Evolutionary conservation across 768 basidiomycete genomes (phyloP), one percentile per base, ranked within the genome.

Genomic region (Tephrocybe sp.): DNA sequence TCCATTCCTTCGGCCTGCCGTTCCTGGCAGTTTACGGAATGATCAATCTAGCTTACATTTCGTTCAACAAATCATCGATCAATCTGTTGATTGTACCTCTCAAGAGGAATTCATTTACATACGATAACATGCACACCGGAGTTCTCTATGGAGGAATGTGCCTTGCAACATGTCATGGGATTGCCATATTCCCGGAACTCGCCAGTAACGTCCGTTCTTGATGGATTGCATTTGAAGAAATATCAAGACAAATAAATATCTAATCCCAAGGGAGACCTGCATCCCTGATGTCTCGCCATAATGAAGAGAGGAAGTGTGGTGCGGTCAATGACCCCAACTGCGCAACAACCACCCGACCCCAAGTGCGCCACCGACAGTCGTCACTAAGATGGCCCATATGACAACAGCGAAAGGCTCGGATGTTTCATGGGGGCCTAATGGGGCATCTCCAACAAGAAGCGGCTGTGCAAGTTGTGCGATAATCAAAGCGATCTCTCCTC

Each of bases 401-500:
- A 77, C 76, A n/a, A 83, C 65, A 7, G 80, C 70, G 59, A 75
- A 81, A 3, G 77, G 67, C 49, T 81, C 78, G 28, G 74, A 69
- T 2, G 48, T 53, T 9, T 37, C 30, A 17, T 60, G 53, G 3
- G 47, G 40, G 1, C 7, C 37, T 32, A 24, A 11, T 12, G 28
- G 23, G 33, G 34, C 45, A 17, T 53, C 57, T 17, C 28, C 24
- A 3, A 62, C 51, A 40, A 73, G 65, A 21, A 69, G 48, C 4
- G 68, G 68, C 14, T 65, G 59, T 0, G 72, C 71, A 17, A 79
- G 66, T 50, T 79, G 70, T 30, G 81, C 78, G 25, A 86, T 77
- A 26, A 85, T 78, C 41, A 87, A 71, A 11, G 82, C 84, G 23
- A 87, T 85, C 64, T 87, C 85, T 1, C 86, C 86, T 2, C 86